Conservation (phyloP, 305 asterid species). For the Rubia occidens region DNA sequence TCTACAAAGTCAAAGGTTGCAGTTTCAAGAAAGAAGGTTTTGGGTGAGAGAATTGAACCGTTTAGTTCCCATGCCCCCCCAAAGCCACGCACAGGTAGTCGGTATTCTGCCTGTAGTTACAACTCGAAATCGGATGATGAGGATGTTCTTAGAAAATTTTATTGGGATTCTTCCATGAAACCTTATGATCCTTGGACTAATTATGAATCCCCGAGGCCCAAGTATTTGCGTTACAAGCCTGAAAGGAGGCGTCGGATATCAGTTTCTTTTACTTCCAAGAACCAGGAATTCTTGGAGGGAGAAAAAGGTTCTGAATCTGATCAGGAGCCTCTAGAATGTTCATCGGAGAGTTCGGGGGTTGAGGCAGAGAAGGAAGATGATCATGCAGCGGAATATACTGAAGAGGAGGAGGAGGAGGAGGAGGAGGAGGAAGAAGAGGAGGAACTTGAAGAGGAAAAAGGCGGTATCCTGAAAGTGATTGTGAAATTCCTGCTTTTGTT, state of each 20-base stretch:
- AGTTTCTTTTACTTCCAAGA: conserved; percentile 16
- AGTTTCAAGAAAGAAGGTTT: conserved; percentile 40
- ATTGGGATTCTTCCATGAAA: conserved; percentile 27
- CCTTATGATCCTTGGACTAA: conserved; percentile 51
- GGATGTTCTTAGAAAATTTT: conserved; percentile 18
- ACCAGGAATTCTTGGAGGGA: conserved; percentile 23
- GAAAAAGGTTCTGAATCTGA: conserved; percentile 24
- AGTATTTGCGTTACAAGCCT: conserved; percentile 58
- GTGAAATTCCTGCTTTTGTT: conserved; percentile 32
- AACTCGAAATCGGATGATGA: conserved; percentile 27
- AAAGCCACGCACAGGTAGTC: not conserved
- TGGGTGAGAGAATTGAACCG: conserved; percentile 43
- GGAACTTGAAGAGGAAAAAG: conserved; percentile 26
- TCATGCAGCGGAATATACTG: conserved; percentile 3
- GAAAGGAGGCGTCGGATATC: conserved; percentile 35
- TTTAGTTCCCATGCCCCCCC: not conserved
- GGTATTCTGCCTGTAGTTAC: conserved; percentile 12
- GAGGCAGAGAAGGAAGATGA: not conserved
- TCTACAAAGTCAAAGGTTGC: conserved; percentile 52
- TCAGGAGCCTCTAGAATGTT: conserved; percentile 20
- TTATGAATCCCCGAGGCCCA: conserved; percentile 63
- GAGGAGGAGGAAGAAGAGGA: conserved; percentile 21
- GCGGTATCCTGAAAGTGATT: conserved; percentile 39
- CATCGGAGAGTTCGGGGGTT: not conserved
- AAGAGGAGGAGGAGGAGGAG: conserved; percentile 13